Base-by-base conservation (phyloP, 1,139 yeast genomes). In the Entelexis paramagnoliae region DNA sequence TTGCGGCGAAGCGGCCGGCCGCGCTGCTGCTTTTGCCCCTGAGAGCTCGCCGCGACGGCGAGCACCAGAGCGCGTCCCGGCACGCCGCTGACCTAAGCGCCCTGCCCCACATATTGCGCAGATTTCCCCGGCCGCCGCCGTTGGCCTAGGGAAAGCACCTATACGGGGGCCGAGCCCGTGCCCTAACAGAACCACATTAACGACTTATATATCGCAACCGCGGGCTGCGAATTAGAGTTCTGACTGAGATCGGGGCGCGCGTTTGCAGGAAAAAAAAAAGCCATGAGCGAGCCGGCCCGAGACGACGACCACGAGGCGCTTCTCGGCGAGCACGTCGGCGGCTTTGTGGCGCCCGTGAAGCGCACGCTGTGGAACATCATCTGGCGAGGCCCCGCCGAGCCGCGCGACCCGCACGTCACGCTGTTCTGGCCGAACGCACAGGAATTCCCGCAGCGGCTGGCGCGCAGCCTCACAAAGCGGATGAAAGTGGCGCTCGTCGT, bases 401-500 rank as follows among this genome's bases (percentile, higher is more conserved):
- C 61, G 2, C 47, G 39, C 8, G 55, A 61, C 22, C 64, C 68
- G 16, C 48, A 46, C 5, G 63, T 65, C 6, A 54, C 62, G 6
- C 39, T 57, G 51, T 50, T 64, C 24, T 55, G 58, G 35, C 58
- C 54, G 1, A 20, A 33, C 8, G 35, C 57, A 2, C 68, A 65
- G 51, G n/a, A 16, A 6, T 56, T 58, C 11, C 68, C 68, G 7
- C 53, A 52, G 29, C 48, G 40, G 14, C 22, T 62, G 8, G 33
- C 41, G 19, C 29, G 36, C 10, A 7, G 26, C 7, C 17, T 46
- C 9, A 50, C 52, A 2, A 11, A 17, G 13, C 43, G 51, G 49
- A 29, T 45, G 16, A 38, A 40, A 20, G 19, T 17, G 9, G 26
- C 14, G 26, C 29, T 34, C 22, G 20, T 20, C 17, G 26, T 34